Conservation (phyloP, 148 eudicot species). For the Amaranthus cruentus region DNA sequence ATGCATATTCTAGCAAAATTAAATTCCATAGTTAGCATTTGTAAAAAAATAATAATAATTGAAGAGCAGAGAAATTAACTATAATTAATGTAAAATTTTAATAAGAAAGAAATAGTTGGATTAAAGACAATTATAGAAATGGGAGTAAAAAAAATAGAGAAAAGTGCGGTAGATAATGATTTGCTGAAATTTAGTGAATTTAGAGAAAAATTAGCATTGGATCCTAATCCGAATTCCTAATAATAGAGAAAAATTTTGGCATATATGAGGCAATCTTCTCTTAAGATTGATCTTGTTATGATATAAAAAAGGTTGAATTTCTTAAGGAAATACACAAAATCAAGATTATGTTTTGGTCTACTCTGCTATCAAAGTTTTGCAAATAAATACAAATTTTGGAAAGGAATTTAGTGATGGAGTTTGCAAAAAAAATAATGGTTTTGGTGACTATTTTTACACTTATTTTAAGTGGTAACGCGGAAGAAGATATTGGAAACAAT, state of each 20-base stretch:
- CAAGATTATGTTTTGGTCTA: conserved; percentile 27
- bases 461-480: conserved; percentile 20
- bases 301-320: neutral
- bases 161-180: conserved; percentile 14
- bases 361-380: conserved; percentile 16
- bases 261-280: conserved; percentile 5
- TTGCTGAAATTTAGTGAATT: neutral
- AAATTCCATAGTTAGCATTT: no score
- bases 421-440: conserved; percentile 6
- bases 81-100: conserved; percentile 1
- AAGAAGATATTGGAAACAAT: conserved; percentile 20
- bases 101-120: neutral
- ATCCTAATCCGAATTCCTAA: neutral
- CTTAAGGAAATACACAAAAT: neutral
- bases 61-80: neutral
- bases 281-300: neutral
- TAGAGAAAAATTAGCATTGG: neutral
- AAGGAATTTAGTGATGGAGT: neutral
- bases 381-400: neutral
- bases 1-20: no score
- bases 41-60: no score
- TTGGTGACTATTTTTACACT: conserved; percentile 11
- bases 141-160: neutral
- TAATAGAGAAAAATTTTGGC: neutral
- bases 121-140: neutral